These are phyloP conservation scores for Claviceps maximensis DNA, from an alignment of 2,329 filamentous ascomycete genomes.

Conservation along the genomic window DNA sequence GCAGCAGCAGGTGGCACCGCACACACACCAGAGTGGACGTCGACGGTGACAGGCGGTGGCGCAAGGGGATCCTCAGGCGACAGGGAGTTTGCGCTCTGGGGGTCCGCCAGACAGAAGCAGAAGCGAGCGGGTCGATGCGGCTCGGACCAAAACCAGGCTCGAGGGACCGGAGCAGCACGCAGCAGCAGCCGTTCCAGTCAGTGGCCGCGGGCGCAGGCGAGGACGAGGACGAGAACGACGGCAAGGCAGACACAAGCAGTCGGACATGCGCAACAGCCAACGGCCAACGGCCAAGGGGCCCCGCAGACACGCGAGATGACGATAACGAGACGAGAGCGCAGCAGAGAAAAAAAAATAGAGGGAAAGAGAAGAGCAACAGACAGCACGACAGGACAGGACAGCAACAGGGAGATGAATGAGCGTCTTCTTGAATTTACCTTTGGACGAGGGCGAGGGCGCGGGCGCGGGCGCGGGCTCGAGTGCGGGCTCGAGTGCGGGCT, in stretches of 20 bases:
- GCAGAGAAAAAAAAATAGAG: not conserved
- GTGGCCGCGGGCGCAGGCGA: not conserved
- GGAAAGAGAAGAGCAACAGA: not conserved
- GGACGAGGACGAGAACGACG: not conserved
- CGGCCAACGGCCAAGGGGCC: constrained; percentile 2
- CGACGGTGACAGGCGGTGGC: not conserved
- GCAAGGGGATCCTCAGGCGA: not conserved
- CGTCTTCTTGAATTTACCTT: constrained; percentile 6
- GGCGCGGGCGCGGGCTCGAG: constrained; percentile 7
- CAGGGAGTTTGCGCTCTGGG: not conserved
- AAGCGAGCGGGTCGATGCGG: not conserved
- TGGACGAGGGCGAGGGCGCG: not conserved
- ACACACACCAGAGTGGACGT: not conserved
- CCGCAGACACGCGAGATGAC: constrained; percentile 4
- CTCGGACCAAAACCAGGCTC: not conserved
- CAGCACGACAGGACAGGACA: not conserved
- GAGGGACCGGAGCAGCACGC: not conserved
- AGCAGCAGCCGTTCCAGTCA: not conserved
- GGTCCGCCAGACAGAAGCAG: not conserved
- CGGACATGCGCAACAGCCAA: not conserved
- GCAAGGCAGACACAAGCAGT: not conserved
- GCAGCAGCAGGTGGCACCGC: not conserved
- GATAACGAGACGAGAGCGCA: constrained; percentile 1
- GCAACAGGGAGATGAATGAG: not conserved
- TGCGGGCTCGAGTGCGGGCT: too few species aligned